phyloP scores from a whole-genome alignment of 768 basidiomycete species.

The Calocybe indica region DNA sequence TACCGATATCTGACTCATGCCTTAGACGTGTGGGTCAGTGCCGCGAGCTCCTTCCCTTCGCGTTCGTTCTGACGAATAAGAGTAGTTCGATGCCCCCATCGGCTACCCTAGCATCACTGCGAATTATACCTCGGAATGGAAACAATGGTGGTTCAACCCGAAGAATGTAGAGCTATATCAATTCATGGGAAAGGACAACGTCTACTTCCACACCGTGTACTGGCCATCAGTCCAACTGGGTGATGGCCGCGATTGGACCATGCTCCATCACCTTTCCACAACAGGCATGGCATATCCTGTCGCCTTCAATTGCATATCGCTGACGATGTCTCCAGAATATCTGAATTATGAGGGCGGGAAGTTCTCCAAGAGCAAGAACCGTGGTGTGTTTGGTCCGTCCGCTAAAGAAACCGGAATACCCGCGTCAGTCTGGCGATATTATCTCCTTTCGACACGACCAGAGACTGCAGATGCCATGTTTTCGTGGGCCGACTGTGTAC shows the following conservation, averaged over 20 bases:
- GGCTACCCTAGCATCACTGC: conserved; percentile 98
- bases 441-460: conserved; percentile 86
- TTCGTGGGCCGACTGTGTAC: conserved; percentile 91
- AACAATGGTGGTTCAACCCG: conserved; percentile 94
- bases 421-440: conserved; percentile 95
- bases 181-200: conserved; percentile 99
- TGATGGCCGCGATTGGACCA: conserved; percentile 91
- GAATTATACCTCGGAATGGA: conserved; percentile 91
- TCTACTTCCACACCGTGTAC: conserved; percentile 96
- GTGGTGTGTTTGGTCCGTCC: conserved; percentile 94
- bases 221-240: conserved; percentile 89
- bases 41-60: background rate
- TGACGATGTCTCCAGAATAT: conserved; percentile 56
- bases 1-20: conserved; percentile 3
- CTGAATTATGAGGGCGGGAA: conserved; percentile 98
- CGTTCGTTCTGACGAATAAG: conserved; percentile 8
- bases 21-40: conserved; percentile 88
- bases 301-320: background rate
- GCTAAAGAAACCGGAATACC: conserved; percentile 93
- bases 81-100: conserved; percentile 93
- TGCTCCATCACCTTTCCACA: conserved; percentile 87
- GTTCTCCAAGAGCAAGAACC: conserved; percentile 95
- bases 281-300: conserved; percentile 61
- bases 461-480: conserved; percentile 95
- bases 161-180: conserved; percentile 89